Percentiles rank a stretch among this genome's conserved stretches.
Evolutionary conservation across 208 protist genomes (phyloP).

Genomic region (Wallacemonas sp.): DNA sequence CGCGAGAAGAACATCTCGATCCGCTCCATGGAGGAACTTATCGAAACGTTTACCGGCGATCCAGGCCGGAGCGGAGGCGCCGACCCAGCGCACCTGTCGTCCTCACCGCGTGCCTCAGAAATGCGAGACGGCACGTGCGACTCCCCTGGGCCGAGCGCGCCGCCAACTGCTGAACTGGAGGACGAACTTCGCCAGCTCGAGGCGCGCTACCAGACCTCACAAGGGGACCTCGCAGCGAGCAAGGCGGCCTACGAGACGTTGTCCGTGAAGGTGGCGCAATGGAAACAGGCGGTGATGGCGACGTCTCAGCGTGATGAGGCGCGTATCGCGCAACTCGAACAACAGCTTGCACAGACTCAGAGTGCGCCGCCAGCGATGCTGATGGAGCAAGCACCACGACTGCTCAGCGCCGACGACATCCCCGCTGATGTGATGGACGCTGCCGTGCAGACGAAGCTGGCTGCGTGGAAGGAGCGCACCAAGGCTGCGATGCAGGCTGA

Average conservation of each 20-base stretch:
- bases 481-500: constrained; percentile 29
- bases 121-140: neutral
- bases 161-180: neutral
- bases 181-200: neutral
- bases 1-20: constrained; percentile 61
- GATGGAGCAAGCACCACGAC: no score
- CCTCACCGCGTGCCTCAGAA: neutral
- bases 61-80: neutral
- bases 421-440: constrained; percentile 10
- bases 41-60: constrained; percentile 39
- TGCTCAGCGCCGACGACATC: neutral
- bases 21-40: constrained; percentile 36
- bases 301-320: constrained; percentile 21
- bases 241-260: constrained; percentile 20
- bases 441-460: constrained; percentile 34
- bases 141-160: neutral
- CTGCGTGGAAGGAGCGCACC: constrained; percentile 39
- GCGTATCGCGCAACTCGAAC: constrained; percentile 24
- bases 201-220: neutral
- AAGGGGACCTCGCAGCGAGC: constrained; percentile 10
- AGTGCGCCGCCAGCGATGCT: neutral
- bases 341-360: neutral
- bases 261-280: constrained; percentile 13
- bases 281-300: constrained; percentile 25
- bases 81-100: neutral